Base-by-base conservation (phyloP, 164 flowering plant species). In the Macadamia integrifolia region DNA sequence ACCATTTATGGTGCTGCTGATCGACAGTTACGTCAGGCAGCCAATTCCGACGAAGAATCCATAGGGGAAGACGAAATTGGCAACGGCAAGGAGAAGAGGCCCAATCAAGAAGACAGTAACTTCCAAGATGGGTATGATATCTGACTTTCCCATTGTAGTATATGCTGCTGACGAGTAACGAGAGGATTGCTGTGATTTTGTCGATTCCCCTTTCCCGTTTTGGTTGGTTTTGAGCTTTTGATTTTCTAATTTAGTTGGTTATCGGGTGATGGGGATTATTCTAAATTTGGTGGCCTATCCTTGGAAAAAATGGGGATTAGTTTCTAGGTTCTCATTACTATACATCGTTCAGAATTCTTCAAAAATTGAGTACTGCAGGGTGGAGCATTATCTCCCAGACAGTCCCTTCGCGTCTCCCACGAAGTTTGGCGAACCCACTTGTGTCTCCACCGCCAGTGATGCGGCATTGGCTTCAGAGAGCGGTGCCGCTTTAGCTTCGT, bases 351-450 rank as follows among this genome's bases (percentile, higher is more conserved):
- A 62, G 61, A 29, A 48, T 66, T 31, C 32, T 35, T 40, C 12
- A 28, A 23, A 43, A 6, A 28, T 43, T 58, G 55, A 49, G 12
- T 69, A 23, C 23, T 23, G 74, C 77, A 86, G 87, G 61, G 77
- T 85, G 82, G 96, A 89, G 80, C 96, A 88, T 73, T 86, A 81
- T 68, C 94, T 93, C 48, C 98, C 97, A 28, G 97, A 93, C 64
- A 91, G 85, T 44, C 98, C 86, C 8, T 93, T 93, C 69, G 92
- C 98, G 23, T 91, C 92, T 18, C 89, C 97, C 1, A 78, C 83
- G 18, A 85, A 79, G 74, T 76, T 72, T 0, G 53, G 66, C 1
- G 81, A 1, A 81, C 81, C 6, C 61, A 71, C 62, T 15, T 68
- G 86, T 15, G 75, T 77, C 66, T 84, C 86, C 65, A 68, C 14